Conservation (phyloP, 2,329 filamentous ascomycete genomes). For the Aspergillus sp. region DNA sequence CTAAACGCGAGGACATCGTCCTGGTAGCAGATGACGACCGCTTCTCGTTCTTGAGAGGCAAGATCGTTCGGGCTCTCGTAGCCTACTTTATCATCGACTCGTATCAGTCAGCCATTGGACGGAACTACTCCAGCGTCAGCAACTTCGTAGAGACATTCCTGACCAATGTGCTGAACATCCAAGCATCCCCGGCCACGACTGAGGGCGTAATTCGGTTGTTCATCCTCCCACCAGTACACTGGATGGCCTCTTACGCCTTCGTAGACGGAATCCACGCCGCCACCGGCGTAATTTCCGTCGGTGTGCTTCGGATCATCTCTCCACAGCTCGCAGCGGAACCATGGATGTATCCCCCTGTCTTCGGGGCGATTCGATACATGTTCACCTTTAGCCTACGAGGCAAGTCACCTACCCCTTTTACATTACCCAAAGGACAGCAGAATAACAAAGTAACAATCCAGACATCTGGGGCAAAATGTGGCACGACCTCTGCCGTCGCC, state of each 20-base stretch:
- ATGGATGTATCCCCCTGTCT: constrained; percentile 23
- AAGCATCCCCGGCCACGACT: constrained; percentile 6
- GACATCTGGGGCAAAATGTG: constrained; percentile 24
- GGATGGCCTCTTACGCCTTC: constrained; percentile 20
- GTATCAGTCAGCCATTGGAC: constrained; percentile 15
- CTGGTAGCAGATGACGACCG: neutral
- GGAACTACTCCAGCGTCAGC: constrained; percentile 10
- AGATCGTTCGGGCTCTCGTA: neutral
- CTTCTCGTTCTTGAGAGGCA: constrained; percentile 6
- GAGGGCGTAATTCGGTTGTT: constrained; percentile 6
- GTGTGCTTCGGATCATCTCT: constrained; percentile 4
- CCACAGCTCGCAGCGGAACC: constrained; percentile 13
- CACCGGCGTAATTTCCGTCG: constrained; percentile 10
- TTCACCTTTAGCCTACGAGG: constrained; percentile 17
- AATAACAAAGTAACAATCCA: neutral
- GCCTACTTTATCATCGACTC: constrained; percentile 16
- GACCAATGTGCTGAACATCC: neutral
- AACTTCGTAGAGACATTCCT: neutral
- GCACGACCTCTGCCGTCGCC: constrained; percentile 22
- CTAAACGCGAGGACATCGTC: constrained; percentile 1
- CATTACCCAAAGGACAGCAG: neutral
- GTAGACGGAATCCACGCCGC: constrained; percentile 18
- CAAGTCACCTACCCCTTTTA: neutral
- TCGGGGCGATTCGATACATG: constrained; percentile 16
- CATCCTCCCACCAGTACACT: constrained; percentile 16